phyloP scores from a whole-genome alignment of 305 asterid species.

The Plantago coronopus region DNA sequence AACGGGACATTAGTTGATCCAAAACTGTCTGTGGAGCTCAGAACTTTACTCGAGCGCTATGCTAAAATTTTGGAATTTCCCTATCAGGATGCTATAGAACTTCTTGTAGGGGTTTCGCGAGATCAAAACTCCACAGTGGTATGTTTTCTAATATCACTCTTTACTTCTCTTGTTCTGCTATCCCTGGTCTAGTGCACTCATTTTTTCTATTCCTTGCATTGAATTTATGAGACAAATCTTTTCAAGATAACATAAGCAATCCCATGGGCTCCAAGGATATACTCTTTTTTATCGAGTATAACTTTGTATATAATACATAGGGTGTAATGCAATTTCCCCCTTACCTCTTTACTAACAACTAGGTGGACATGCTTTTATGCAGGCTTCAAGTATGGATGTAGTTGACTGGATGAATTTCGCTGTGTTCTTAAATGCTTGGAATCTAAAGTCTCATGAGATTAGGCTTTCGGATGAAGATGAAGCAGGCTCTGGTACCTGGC shows the following conservation, averaged over 20 bases:
- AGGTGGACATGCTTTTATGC: conserved; percentile 24
- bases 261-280: too few species aligned
- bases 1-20: conserved; percentile 62
- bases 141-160: conserved; percentile 18
- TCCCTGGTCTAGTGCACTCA: not conserved
- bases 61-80: conserved; percentile 67
- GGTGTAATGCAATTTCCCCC: not conserved
- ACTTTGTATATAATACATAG: too few species aligned
- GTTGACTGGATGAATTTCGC: conserved; percentile 82
- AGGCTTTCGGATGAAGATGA: conserved; percentile 28
- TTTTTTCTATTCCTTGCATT: not conserved
- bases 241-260: too few species aligned
- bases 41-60: conserved; percentile 75
- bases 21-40: conserved; percentile 65
- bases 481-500: conserved; percentile 51
- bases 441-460: conserved; percentile 56
- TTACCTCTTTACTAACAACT: conserved; percentile 10
- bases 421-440: conserved; percentile 89
- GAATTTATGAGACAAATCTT: not conserved
- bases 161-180: not conserved
- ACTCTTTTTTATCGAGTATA: too few species aligned
- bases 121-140: conserved; percentile 63
- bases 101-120: conserved; percentile 58
- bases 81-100: conserved; percentile 78
- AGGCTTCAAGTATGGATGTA: conserved; percentile 50